A percentile compares a stretch with the other conserved stretches of the same genome.
phyloP scores from a whole-genome alignment of 176 grass and related monocot genomes.

The Musa beccarii region DNA sequence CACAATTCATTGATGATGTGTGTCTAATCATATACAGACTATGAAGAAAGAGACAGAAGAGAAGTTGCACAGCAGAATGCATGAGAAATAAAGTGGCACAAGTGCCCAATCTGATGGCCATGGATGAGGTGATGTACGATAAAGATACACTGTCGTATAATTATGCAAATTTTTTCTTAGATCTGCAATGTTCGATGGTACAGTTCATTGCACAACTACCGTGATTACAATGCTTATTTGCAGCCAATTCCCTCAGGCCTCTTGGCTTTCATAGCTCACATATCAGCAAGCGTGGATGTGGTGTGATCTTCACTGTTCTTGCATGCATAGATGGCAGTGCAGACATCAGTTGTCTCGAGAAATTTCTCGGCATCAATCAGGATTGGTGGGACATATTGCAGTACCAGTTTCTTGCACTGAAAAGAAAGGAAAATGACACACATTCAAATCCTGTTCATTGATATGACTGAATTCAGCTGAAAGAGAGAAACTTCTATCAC shows the following conservation, averaged over 20 bases:
- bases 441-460: neutral
- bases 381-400: neutral
- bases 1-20: too few relatives aligned
- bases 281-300: neutral
- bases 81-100: neutral
- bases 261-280: neutral
- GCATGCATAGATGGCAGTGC: slow-evolving; percentile 1
- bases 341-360: slow-evolving; percentile 15
- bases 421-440: neutral
- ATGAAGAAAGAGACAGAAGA: too few relatives aligned
- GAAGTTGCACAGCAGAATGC: too few relatives aligned
- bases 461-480: neutral
- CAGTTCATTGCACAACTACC: too few relatives aligned
- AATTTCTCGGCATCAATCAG: slow-evolving; percentile 1
- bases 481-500: too few relatives aligned
- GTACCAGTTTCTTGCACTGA: slow-evolving; percentile 14
- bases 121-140: too few relatives aligned
- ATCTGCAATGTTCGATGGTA: too few relatives aligned
- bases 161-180: too few relatives aligned
- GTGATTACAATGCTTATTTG: too few relatives aligned
- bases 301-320: neutral
- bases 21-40: too few relatives aligned
- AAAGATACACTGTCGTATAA: too few relatives aligned
- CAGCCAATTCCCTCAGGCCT: neutral
- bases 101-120: neutral